A percentile compares a stretch with the other conserved stretches of the same genome.
Conservation (phyloP, 2,329 filamentous ascomycete genomes). For the Albophoma yamanashiensis region DNA sequence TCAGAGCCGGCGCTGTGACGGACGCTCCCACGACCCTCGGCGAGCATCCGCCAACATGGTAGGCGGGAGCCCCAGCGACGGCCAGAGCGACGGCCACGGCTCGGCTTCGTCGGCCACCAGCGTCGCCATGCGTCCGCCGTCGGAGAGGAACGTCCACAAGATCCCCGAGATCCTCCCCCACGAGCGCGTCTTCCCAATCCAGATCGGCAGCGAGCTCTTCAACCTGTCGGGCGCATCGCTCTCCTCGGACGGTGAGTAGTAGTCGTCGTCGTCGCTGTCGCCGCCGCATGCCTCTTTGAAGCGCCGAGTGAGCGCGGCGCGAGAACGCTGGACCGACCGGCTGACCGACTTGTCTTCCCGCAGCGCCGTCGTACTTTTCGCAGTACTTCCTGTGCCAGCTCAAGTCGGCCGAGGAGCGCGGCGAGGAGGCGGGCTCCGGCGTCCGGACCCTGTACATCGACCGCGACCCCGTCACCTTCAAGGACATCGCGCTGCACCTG, state of each 20-base stretch:
- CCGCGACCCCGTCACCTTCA: conserved; percentile 80
- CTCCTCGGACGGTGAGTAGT: conserved; percentile 55
- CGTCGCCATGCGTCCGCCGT: conserved; percentile 6
- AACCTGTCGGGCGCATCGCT: conserved; percentile 64
- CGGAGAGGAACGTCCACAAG: conserved; percentile 26
- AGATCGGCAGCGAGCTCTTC: conserved; percentile 62
- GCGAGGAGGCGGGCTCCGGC: conserved; percentile 34
- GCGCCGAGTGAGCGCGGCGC: too few species aligned
- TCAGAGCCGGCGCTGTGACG: background rate
- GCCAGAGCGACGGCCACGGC: conserved; percentile 14
- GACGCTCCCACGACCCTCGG: too few species aligned
- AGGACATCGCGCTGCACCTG: conserved; percentile 79
- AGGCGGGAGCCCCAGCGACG: conserved; percentile 15
- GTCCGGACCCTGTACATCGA: conserved; percentile 89
- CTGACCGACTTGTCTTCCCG: conserved; percentile 2
- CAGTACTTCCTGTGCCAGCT: conserved; percentile 86
- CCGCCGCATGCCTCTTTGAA: too few species aligned
- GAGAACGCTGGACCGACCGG: background rate
- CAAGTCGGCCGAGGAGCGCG: conserved; percentile 47
- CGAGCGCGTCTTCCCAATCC: conserved; percentile 64
- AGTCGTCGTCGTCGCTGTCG: too few species aligned
- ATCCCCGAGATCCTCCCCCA: conserved; percentile 53
- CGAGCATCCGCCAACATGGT: conserved; percentile 10
- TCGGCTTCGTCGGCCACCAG: conserved; percentile 8
- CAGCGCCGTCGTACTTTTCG: conserved; percentile 93